Conservation (phyloP, 257 asterid species). For the Verbena officinalis region DNA sequence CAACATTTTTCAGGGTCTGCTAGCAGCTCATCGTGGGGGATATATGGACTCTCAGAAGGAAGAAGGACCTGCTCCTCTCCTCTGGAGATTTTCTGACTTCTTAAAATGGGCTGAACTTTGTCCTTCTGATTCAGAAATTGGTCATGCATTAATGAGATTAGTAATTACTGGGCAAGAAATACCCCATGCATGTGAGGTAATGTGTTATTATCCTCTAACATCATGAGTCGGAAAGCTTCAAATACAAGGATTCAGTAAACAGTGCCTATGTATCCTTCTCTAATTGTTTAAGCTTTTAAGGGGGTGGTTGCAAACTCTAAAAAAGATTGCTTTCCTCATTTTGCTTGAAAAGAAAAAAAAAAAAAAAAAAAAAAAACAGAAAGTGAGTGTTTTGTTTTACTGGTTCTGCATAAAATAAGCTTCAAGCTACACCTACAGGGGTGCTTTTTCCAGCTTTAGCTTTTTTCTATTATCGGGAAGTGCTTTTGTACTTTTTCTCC, state of each 20-base stretch:
- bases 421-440: too few species aligned
- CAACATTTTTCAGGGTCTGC: conserved; percentile 65
- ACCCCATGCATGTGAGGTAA: conserved; percentile 99
- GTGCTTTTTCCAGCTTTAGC: too few species aligned
- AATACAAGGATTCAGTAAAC: background rate
- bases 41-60: conserved; percentile 98
- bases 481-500: too few species aligned
- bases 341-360: background rate
- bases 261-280: conserved; percentile 3
- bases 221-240: conserved; percentile 10
- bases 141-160: conserved; percentile 94
- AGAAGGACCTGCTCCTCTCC: conserved; percentile 98
- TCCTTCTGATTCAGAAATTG: conserved; percentile 92
- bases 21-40: conserved; percentile 99
- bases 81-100: conserved; percentile 97
- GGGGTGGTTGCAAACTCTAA: too few species aligned
- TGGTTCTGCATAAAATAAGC: too few species aligned
- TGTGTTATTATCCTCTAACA: conserved; percentile 13
- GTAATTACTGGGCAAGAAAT: conserved; percentile 98
- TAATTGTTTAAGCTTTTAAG: background rate
- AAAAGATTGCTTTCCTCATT: background rate
- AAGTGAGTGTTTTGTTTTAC: too few species aligned
- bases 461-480: too few species aligned
- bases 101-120: conserved; percentile 99
- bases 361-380: too few species aligned